Percentiles rank a stretch among this genome's conserved stretches.
These are phyloP conservation scores for Letharia columbiana DNA, from an alignment of 495 filamentous ascomycete genomes.

Conservation along the genomic window DNA sequence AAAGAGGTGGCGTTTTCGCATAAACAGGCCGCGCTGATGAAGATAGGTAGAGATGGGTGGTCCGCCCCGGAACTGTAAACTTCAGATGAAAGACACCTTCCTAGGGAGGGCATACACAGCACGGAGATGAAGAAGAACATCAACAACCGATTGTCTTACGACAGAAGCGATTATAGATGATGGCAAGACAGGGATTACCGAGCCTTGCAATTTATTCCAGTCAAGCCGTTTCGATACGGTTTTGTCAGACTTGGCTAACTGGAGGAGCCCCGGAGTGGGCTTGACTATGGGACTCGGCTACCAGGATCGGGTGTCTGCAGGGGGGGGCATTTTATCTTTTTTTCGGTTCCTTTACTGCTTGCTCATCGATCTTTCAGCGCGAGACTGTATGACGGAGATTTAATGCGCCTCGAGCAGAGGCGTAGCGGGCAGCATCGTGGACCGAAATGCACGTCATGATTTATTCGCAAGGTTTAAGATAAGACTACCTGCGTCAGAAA, in stretches of 20 bases:
- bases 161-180: no score
- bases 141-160: no score
- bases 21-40: constrained; percentile 85
- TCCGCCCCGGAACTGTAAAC: constrained; percentile 62
- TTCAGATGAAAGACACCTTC: no score
- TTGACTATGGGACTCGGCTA: neutral
- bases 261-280: no score
- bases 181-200: no score
- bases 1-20: constrained; percentile 82
- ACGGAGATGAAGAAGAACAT: no score
- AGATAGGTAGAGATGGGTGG: constrained; percentile 74
- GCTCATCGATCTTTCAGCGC: neutral
- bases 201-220: no score
- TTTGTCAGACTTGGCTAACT: no score
- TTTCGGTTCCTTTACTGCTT: neutral
- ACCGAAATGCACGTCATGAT: neutral
- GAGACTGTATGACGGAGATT: neutral
- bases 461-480: neutral
- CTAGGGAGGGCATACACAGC: no score
- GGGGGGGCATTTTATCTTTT: neutral
- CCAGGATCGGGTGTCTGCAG: neutral
- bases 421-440: neutral
- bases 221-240: no score
- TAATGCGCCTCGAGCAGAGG: neutral
- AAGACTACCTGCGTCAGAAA: constrained; percentile 9